These are phyloP conservation scores for Guillardia theta DNA, from an alignment of 78 protist genomes.

Conservation along the genomic window DNA sequence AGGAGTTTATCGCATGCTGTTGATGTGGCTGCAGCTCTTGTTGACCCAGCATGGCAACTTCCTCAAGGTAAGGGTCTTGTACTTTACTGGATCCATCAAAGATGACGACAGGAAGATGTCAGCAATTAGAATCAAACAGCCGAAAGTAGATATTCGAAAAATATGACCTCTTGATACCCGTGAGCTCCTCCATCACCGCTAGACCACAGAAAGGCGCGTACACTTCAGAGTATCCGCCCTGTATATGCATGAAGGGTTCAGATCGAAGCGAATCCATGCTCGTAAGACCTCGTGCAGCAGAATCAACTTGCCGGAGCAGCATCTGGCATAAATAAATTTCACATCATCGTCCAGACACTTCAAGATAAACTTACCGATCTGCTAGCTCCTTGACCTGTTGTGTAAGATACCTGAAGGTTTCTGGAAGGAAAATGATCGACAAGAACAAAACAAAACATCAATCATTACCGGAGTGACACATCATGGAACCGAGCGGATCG, in stretches of 20 bases:
- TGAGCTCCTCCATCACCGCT: not conserved
- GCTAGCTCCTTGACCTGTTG: not conserved
- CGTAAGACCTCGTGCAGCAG: not conserved
- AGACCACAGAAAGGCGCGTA: conserved; percentile 24
- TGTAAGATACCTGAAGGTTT: not conserved
- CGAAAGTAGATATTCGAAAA: not conserved
- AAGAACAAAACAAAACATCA: not conserved
- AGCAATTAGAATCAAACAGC: not conserved
- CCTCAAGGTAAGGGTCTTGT: not conserved
- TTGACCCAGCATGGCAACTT: not conserved
- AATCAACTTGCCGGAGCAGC: not conserved
- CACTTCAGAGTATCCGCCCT: not conserved
- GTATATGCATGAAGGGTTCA: not conserved
- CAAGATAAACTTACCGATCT: too few species aligned
- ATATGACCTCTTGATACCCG: not conserved
- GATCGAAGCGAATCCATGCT: not conserved
- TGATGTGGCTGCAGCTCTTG: conserved; percentile 10
- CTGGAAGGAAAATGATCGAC: not conserved
- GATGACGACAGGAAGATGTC: not conserved
- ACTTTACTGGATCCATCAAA: not conserved
- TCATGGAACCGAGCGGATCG: conserved; percentile 22
- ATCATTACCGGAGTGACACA: not conserved
- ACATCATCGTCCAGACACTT: too few species aligned
- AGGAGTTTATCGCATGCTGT: not conserved
- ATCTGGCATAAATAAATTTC: too few species aligned